These are phyloP conservation scores for Acanthamoeba rhysodes DNA, from an alignment of 208 protist genomes.

Conservation along the genomic window DNA sequence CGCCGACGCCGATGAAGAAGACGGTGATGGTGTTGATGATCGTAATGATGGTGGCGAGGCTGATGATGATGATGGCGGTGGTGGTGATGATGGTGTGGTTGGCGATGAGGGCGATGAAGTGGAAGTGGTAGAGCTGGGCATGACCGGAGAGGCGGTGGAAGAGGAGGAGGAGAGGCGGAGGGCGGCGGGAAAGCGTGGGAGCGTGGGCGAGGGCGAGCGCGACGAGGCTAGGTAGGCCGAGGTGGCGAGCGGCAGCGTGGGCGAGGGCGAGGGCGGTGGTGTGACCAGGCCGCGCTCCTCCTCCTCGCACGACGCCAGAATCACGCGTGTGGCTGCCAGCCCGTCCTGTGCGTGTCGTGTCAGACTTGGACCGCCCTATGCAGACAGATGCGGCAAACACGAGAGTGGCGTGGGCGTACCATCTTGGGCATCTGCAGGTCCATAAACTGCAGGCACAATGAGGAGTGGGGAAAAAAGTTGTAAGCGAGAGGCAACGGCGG, in stretches of 20 bases:
- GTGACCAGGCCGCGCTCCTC: not conserved
- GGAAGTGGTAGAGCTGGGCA: too few relatives aligned
- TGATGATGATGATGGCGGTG: too few relatives aligned
- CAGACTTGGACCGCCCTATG: too few relatives aligned
- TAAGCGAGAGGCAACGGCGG: too few relatives aligned
- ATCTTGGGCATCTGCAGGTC: conserved; percentile 43
- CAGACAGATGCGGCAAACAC: too few relatives aligned
- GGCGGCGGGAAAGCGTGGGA: not conserved
- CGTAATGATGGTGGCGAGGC: not conserved
- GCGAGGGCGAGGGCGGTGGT: not conserved
- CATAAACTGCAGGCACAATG: conserved; percentile 10
- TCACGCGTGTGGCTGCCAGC: not conserved
- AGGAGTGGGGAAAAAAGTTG: not conserved
- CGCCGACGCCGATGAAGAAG: conserved; percentile 2
- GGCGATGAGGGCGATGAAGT: too few relatives aligned
- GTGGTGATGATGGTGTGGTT: too few relatives aligned
- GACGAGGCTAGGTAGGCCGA: conserved; percentile 9
- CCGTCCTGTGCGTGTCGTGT: not conserved
- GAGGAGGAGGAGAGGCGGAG: not conserved
- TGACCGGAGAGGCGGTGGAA: not conserved
- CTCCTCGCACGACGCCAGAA: not conserved
- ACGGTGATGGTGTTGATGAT: too few relatives aligned
- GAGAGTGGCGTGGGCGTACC: not conserved
- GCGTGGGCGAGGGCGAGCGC: not conserved
- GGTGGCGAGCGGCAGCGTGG: not conserved